Evolutionary conservation across 2,329 filamentous ascomycete species (phyloP).

Genomic region (Neonectria neomacrospora): DNA sequence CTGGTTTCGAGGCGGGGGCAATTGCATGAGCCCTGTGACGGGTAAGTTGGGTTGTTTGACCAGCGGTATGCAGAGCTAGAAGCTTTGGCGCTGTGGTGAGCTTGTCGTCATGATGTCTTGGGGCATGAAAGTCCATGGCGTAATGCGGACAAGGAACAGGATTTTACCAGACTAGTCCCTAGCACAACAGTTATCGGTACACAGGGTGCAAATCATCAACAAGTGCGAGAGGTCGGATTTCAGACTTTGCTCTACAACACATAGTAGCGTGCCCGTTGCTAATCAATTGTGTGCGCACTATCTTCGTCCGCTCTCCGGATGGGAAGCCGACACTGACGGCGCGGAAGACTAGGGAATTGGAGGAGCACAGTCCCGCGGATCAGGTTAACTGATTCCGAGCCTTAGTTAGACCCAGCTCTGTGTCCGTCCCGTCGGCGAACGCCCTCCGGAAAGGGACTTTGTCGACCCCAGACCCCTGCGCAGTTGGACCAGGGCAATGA

Average conservation of each 20-base stretch:
- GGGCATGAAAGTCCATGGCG: slow-evolving; percentile 2
- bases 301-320: background rate
- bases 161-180: too few relatives aligned
- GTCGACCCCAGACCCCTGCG: slow-evolving; percentile 10
- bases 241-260: background rate
- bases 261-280: background rate
- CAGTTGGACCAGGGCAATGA: slow-evolving; percentile 3
- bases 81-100: background rate
- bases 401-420: background rate
- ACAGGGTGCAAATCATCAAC: background rate
- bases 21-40: background rate
- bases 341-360: background rate
- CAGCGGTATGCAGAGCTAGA: slow-evolving; percentile 2
- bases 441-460: slow-evolving; percentile 1
- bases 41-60: background rate
- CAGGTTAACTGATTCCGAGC: slow-evolving; percentile 14
- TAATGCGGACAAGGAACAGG: background rate
- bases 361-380: background rate
- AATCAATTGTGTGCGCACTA: background rate
- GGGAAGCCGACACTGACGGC: background rate
- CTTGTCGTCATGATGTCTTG: slow-evolving; percentile 4
- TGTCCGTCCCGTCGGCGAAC: slow-evolving; percentile 1
- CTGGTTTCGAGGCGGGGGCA: background rate
- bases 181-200: background rate
- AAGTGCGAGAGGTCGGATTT: background rate